phyloP scores from a whole-genome alignment of 1,284 basidiomycete genomes.

The Somion occarium region DNA sequence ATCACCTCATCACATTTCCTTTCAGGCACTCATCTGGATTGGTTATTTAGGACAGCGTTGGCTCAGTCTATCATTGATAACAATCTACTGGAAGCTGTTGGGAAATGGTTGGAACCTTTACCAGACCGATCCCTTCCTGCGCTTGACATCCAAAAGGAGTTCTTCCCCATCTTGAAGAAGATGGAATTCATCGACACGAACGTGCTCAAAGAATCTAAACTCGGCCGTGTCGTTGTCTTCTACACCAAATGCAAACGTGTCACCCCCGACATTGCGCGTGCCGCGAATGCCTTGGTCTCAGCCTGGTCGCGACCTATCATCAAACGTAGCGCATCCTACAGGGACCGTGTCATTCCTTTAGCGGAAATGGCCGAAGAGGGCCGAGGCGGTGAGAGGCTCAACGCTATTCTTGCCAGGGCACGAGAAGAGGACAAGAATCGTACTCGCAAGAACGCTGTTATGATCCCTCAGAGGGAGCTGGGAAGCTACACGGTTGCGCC shows the following conservation, averaged over 20 bases:
- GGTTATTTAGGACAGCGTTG: slow-evolving; percentile 60
- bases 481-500: slow-evolving; percentile 76
- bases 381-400: slow-evolving; percentile 50
- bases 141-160: slow-evolving; percentile 91
- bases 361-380: slow-evolving; percentile 37
- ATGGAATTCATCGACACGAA: slow-evolving; percentile 91
- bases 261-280: slow-evolving; percentile 73
- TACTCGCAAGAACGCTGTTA: slow-evolving; percentile 71
- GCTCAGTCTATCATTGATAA: slow-evolving; percentile 95
- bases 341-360: slow-evolving; percentile 66
- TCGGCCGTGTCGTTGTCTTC: slow-evolving; percentile 93
- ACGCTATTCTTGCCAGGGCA: slow-evolving; percentile 66
- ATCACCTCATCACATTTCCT: neutral
- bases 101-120: slow-evolving; percentile 92
- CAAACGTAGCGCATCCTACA: slow-evolving; percentile 82
- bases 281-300: slow-evolving; percentile 83
- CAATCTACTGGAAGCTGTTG: slow-evolving; percentile 88
- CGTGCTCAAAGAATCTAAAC: slow-evolving; percentile 86
- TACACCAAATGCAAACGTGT: slow-evolving; percentile 95
- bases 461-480: slow-evolving; percentile 67
- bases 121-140: slow-evolving; percentile 91
- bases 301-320: slow-evolving; percentile 93
- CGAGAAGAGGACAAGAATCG: slow-evolving; percentile 63
- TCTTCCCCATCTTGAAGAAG: slow-evolving; percentile 81
- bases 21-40: neutral